Base-by-base conservation (phyloP, 2,329 filamentous ascomycete genomes). In the Epichloe gansuensis region DNA sequence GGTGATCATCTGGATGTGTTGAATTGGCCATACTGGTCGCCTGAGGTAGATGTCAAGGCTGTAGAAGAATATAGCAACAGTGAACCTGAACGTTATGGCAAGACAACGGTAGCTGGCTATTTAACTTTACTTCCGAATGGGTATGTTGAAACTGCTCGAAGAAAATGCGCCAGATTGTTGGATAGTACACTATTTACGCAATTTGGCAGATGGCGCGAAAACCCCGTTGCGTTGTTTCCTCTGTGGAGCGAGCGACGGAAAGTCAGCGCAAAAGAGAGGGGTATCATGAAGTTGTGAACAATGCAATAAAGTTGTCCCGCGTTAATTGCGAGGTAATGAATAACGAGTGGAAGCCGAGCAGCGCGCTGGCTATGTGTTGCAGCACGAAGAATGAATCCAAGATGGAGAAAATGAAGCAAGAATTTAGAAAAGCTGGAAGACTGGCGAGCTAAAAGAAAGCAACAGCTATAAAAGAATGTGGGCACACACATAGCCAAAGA, bases 211-310 rank as follows among this genome's bases (percentile, higher is more conserved):
- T 39, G 11, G 17, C 21, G 31, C 4, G 9, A 45, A 11, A 6
- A 17, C 4, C 34, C 28, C 17, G 46, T 39, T 48, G n/a, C 34
- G 52, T 35, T 34, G 34, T 42, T 11, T 8, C 1, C 11, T 31
- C 28, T 31, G 55, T 57, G 55, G 48, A 56, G 54, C 54, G 50
- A 52, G 52, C 54, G 52, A 57, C 52, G 56, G 48, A 56, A 45
- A 17, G 17, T 17, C 31, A 28, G 34, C 49, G 23, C 31, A 8
- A 39, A 21, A 44, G 5, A 13, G 9, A 44, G 23, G 50, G 50
- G n/a, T 52, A 43, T 48, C 41, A n/a, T 28, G 21, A 25, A 8
- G 8, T 35, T 25, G 37, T 23, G 23, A 31, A 28, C 21, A 13
- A 17, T 9, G 12, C 8, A 31, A 31, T 25, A 9, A 11, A 12